These are phyloP conservation scores for Clitopilus passeckerianus DNA, from an alignment of 768 basidiomycete genomes.

Conservation along the genomic window DNA sequence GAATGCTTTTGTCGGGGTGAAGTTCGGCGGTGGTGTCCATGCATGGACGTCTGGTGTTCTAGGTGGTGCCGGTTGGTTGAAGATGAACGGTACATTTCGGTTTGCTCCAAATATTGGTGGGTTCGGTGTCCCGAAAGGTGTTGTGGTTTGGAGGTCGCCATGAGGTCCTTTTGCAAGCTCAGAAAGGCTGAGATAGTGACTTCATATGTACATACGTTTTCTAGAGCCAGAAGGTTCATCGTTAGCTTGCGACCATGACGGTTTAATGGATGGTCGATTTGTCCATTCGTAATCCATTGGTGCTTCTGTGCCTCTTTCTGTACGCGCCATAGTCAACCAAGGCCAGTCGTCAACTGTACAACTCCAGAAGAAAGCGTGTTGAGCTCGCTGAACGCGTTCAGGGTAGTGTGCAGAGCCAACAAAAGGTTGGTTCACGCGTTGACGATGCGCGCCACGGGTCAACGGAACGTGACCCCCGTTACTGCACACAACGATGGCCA, in stretches of 20 bases:
- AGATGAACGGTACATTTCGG: slow-evolving; percentile 69
- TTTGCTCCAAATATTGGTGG: slow-evolving; percentile 61
- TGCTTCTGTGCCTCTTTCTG: slow-evolving; percentile 47
- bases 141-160: slow-evolving; percentile 37
- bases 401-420: slow-evolving; percentile 8
- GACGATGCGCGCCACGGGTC: slow-evolving; percentile 20
- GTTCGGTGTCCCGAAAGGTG: slow-evolving; percentile 26
- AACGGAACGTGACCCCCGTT: slow-evolving; percentile 6
- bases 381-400: not conserved
- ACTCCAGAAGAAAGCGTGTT: not conserved
- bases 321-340: slow-evolving; percentile 34
- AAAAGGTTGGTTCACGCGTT: slow-evolving; percentile 30
- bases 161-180: slow-evolving; percentile 27
- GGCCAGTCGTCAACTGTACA: not conserved
- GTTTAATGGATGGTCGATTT: slow-evolving; percentile 50
- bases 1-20: slow-evolving; percentile 57
- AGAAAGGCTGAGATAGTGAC: slow-evolving; percentile 1
- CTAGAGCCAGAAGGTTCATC: slow-evolving; percentile 51
- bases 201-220: slow-evolving; percentile 56
- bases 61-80: slow-evolving; percentile 35
- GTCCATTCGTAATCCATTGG: slow-evolving; percentile 92
- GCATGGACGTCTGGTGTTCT: slow-evolving; percentile 49
- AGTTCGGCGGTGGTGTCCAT: slow-evolving; percentile 63
- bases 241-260: slow-evolving; percentile 47
- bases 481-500: slow-evolving; percentile 18